These are phyloP conservation scores for Xylariaceae sp. DNA, from an alignment of 2,329 filamentous ascomycete species.

Conservation along the genomic window DNA sequence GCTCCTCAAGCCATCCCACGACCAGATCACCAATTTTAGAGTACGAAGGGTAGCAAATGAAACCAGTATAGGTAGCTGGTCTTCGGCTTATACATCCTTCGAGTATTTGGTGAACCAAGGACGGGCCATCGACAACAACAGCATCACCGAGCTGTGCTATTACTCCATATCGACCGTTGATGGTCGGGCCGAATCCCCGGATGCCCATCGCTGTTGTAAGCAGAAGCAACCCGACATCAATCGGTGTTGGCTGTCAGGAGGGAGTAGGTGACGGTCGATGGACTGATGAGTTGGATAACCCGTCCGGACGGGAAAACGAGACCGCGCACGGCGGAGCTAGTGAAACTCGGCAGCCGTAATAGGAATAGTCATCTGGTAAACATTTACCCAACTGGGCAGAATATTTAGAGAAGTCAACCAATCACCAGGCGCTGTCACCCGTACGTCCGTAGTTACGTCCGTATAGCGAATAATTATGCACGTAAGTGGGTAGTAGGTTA, in stretches of 20 bases:
- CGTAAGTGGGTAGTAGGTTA: no score
- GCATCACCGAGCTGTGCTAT: conserved; percentile 39
- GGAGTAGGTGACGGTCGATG: background rate
- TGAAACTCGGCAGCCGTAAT: no score
- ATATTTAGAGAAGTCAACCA: no score
- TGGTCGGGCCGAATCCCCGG: conserved; percentile 48
- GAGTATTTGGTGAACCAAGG: conserved; percentile 70
- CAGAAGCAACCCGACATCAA: background rate
- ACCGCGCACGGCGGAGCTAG: background rate
- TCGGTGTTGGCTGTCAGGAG: background rate
- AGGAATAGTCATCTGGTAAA: no score
- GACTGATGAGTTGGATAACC: background rate
- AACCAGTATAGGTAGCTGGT: conserved; percentile 38
- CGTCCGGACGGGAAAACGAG: no score
- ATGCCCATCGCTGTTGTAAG: conserved; percentile 51
- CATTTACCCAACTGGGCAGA: no score
- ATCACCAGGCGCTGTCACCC: no score
- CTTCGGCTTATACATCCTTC: conserved; percentile 47
- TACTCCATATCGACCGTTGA: conserved; percentile 51
- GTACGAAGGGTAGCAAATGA: conserved; percentile 58
- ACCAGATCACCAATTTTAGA: conserved; percentile 56
- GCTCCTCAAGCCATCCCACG: conserved; percentile 57
- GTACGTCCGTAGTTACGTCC: no score
- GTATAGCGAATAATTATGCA: no score
- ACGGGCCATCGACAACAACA: conserved; percentile 71